phyloP scores from a whole-genome alignment of 176 grass and related monocot genomes.

The Musa acuminata region DNA sequence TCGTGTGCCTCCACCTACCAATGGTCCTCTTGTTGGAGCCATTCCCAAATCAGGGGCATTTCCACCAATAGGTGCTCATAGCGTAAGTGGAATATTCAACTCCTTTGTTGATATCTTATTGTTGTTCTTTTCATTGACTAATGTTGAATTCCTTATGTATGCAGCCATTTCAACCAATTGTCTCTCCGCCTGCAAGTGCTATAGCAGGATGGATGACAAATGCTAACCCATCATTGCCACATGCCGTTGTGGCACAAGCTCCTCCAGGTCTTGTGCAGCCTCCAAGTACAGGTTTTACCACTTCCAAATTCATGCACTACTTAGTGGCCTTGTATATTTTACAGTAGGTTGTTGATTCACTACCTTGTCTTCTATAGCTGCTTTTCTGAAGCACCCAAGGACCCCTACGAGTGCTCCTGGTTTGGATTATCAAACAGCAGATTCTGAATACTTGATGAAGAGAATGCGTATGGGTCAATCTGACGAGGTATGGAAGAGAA shows the following conservation, averaged over 20 bases:
- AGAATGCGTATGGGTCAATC: constrained; percentile 91
- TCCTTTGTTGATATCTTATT: not conserved
- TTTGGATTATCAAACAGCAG: constrained; percentile 92
- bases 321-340: constrained; percentile 4
- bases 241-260: constrained; percentile 68
- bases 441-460: constrained; percentile 98
- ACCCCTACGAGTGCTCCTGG: constrained; percentile 68
- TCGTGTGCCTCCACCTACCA: constrained; percentile 62
- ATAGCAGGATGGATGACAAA: constrained; percentile 99
- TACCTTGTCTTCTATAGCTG: constrained; percentile 37
- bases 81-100: constrained; percentile 33
- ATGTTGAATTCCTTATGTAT: constrained; percentile 7
- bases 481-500: constrained; percentile 60
- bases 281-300: constrained; percentile 60
- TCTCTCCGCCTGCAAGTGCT: constrained; percentile 83
- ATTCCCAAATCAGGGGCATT: constrained; percentile 89
- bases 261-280: constrained; percentile 70
- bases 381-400: constrained; percentile 91
- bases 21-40: constrained; percentile 84
- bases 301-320: constrained; percentile 11
- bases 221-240: constrained; percentile 74
- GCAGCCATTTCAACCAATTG: constrained; percentile 91
- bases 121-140: constrained; percentile 7
- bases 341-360: not conserved
- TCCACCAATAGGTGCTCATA: constrained; percentile 86